phyloP scores from a whole-genome alignment of 208 protist species.

The Entamoeba histolytica region DNA sequence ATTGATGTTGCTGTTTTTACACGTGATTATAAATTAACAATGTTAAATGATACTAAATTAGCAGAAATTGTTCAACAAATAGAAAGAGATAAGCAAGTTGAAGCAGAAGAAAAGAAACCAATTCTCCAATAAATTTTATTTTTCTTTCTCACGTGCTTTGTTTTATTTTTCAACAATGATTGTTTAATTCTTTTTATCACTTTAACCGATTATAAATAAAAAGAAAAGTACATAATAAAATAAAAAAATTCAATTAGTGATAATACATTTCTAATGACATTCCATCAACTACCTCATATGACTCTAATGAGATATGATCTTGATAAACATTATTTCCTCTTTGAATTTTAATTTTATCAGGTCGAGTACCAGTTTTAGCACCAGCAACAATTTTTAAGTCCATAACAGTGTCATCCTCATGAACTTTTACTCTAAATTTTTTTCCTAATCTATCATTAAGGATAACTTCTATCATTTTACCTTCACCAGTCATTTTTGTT shows the following conservation, averaged over 20 bases:
- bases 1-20: background rate
- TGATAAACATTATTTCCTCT: conserved; percentile 14
- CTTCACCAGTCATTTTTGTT: background rate
- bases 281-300: background rate
- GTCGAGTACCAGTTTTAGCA: conserved; percentile 9
- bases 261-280: background rate
- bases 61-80: background rate
- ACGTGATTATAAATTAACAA: background rate
- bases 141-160: no score
- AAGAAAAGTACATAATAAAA: background rate
- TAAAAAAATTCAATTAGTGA: background rate
- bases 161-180: no score
- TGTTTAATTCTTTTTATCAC: no score
- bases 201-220: no score
- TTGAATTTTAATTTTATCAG: conserved; percentile 12
- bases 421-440: background rate
- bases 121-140: background rate
- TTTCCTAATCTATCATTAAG: conserved; percentile 1
- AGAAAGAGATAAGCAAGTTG: background rate
- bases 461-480: background rate
- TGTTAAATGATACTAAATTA: background rate
- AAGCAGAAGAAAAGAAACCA: background rate
- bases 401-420: conserved; percentile 13
- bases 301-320: conserved; percentile 10
- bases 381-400: conserved; percentile 14